These are phyloP conservation scores for Lentinula boryana DNA, from an alignment of 768 basidiomycete genomes.

Conservation along the genomic window DNA sequence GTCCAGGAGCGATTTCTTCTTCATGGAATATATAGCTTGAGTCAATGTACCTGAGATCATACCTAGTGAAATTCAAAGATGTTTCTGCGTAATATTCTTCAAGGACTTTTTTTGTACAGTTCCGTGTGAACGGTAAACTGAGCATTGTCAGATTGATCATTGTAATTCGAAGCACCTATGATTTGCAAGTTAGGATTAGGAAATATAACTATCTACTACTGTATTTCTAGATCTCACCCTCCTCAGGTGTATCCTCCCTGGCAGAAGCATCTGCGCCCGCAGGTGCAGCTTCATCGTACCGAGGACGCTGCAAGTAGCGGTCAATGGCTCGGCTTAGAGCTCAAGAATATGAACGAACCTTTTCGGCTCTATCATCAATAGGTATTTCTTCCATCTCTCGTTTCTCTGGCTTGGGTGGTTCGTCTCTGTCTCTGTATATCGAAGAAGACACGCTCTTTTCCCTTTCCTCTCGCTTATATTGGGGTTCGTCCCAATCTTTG, in stretches of 20 bases:
- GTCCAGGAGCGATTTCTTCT: too few relatives aligned
- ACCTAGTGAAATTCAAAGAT: too few relatives aligned
- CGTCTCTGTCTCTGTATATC: slow-evolving; percentile 11
- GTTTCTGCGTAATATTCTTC: too few relatives aligned
- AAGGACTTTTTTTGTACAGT: too few relatives aligned
- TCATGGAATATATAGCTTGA: too few relatives aligned
- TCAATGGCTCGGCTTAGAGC: not conserved
- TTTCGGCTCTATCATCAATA: slow-evolving; percentile 55
- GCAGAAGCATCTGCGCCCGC: slow-evolving; percentile 28
- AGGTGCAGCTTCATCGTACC: slow-evolving; percentile 42
- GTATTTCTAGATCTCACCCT: slow-evolving; percentile 67
- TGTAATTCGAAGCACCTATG: too few relatives aligned
- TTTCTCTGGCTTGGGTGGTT: slow-evolving; percentile 3
- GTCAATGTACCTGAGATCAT: too few relatives aligned
- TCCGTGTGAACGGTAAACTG: too few relatives aligned
- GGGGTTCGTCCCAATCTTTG: slow-evolving; percentile 46
- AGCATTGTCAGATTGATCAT: too few relatives aligned
- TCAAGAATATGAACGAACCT: slow-evolving; percentile 37
- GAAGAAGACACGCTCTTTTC: slow-evolving; percentile 43
- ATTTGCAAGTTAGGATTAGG: too few relatives aligned
- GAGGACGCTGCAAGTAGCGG: slow-evolving; percentile 36
- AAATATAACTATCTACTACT: too few relatives aligned
- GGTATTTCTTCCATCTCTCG: slow-evolving; percentile 19
- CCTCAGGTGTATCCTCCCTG: slow-evolving; percentile 78
- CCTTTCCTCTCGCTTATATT: slow-evolving; percentile 20